Base-by-base conservation (phyloP, 148 eudicot genomes). In the Diospyros kaki region DNA sequence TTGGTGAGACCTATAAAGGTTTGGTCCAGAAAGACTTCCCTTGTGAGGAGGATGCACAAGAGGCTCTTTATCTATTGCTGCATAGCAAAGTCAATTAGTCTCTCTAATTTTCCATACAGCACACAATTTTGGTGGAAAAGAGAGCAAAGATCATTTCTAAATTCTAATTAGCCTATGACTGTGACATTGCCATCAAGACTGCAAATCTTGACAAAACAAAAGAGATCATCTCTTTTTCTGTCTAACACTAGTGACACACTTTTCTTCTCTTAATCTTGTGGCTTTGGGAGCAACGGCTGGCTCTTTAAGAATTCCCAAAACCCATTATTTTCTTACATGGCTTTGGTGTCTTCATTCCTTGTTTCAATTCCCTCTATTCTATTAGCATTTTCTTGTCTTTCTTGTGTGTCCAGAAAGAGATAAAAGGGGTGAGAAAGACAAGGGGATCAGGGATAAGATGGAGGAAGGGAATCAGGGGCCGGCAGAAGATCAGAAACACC, bases 391-490 rank as follows among this genome's bases (percentile, higher is more conserved):
- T 13, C 51, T 7, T 54, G 86, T 89, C 4, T 52, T 7, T 40
- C 40, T 28, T 28, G 5, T 2, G 2, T 2, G 52, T 38, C 51
- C 6, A 51, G 40, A 42, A 17, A 40, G 70, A 59, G 63, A 46
- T n/a, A 65, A 51, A 52, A 67, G 46, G 61, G 28, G 59, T 51
- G 42, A 77, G 50, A 15, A 12, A 46, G 39, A 76, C 40, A 81
- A 75, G 5, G 93, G 87, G 79, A 78, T 87, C 43, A 74, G 54
- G 14, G 86, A 83, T 14, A 50, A 75, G 46, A 75, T 74, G 73
- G 84, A 71, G 39, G 58, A 62, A 60, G 76, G 66, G 38, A 9
- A 61, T 38, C 58, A 6, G 59, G 9, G 63, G 54, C 67, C 5
- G 44, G 58, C 7, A 9, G 71, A 68, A 58, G 59, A 73, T 5